Evolutionary conservation across 148 eudicot species (phyloP).

Genomic region (Rhododendron kiyosumense): DNA sequence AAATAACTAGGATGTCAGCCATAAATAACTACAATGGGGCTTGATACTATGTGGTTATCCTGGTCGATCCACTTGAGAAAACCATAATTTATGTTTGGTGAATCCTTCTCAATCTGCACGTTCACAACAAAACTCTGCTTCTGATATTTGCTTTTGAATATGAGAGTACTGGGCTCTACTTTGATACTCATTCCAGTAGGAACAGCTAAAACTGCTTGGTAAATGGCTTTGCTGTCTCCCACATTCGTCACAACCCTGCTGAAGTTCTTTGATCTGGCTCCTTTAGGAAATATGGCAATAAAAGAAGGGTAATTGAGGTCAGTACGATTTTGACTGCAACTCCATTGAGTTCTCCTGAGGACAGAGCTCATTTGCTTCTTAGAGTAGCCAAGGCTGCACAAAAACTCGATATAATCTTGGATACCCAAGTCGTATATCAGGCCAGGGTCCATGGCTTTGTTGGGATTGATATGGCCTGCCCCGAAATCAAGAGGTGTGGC

Average conservation of each 20-base stretch:
- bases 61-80: neutral
- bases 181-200: slow-evolving; percentile 6
- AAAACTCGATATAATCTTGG: slow-evolving; percentile 19
- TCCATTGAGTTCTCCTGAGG: neutral
- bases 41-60: neutral
- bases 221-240: neutral
- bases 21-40: neutral
- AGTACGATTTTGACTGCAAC: neutral
- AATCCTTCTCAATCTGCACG: too few relatives aligned
- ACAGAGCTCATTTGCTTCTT: neutral
- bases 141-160: neutral
- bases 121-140: neutral
- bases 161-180: slow-evolving; percentile 2
- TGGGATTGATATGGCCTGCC: slow-evolving; percentile 24
- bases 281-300: neutral
- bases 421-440: slow-evolving; percentile 20
- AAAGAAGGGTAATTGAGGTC: slow-evolving; percentile 9
- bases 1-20: too few relatives aligned
- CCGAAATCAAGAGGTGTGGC: slow-evolving; percentile 24
- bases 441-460: slow-evolving; percentile 27
- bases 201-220: neutral
- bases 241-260: neutral
- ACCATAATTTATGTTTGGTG: neutral
- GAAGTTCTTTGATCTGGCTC: neutral
- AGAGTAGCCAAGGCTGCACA: slow-evolving; percentile 18